phyloP scores from a whole-genome alignment of 371 early-diverging fungal genomes.

The Dinochytrium kinnereticum region DNA sequence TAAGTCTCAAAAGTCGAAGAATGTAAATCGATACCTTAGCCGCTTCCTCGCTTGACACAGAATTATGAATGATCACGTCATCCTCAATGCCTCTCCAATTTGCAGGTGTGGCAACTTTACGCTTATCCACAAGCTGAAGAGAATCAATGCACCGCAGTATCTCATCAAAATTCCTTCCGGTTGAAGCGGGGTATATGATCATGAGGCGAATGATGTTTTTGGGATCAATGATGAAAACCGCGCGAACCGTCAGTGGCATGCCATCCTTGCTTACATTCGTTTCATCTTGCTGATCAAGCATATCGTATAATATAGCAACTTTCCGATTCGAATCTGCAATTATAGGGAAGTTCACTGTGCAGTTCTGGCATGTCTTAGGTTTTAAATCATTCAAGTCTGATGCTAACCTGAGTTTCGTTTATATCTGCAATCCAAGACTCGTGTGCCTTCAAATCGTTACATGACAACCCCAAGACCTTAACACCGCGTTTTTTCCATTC shows the following conservation, averaged over 20 bases:
- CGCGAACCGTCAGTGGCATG: constrained; percentile 92
- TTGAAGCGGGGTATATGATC: constrained; percentile 80
- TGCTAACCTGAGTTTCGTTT: constrained; percentile 68
- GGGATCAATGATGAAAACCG: constrained; percentile 94
- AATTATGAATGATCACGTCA: constrained; percentile 89
- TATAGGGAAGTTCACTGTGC: constrained; percentile 85
- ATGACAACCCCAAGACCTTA: constrained; percentile 92
- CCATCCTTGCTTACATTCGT: constrained; percentile 88
- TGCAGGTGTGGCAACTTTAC: constrained; percentile 91
- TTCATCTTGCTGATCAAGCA: constrained; percentile 92
- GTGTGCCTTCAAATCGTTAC: constrained; percentile 83
- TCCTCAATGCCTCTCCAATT: constrained; percentile 85
- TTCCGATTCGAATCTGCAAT: constrained; percentile 68
- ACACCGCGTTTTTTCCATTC: constrained; percentile 83
- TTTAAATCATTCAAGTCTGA: no score
- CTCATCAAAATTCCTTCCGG: constrained; percentile 95
- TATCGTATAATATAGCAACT: constrained; percentile 84
- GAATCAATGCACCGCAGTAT: constrained; percentile 91
- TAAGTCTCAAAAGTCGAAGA: not conserved
- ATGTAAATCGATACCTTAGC: constrained; percentile 4
- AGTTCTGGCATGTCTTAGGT: constrained; percentile 52
- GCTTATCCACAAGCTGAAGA: constrained; percentile 84
- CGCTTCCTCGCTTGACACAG: constrained; percentile 83
- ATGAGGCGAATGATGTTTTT: constrained; percentile 87
- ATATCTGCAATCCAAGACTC: constrained; percentile 90